Percentiles rank a stretch among this genome's conserved stretches.
Conservation (phyloP, 306 rosid genomes). For the Canavalia ensiformis region DNA sequence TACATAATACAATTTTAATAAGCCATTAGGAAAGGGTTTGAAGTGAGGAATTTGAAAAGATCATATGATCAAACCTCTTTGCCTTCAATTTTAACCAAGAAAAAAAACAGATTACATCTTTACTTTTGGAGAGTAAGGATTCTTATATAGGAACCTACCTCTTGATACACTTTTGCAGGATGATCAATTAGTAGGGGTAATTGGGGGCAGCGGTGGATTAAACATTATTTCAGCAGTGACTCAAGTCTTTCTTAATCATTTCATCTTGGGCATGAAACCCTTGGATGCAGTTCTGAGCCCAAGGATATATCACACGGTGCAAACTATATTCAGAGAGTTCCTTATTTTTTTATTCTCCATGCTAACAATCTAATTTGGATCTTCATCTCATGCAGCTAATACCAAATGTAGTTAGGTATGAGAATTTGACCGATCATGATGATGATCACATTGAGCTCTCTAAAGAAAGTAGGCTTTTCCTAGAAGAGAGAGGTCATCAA, state of each 20-base stretch:
- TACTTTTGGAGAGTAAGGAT: slow-evolving; percentile 11
- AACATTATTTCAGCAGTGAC: slow-evolving; percentile 74
- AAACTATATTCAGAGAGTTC: slow-evolving; percentile 23
- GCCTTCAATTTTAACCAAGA: not conserved
- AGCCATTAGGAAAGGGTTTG: not conserved
- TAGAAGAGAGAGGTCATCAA: slow-evolving; percentile 74
- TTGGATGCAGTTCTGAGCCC: slow-evolving; percentile 79
- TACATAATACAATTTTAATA: not conserved
- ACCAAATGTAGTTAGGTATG: slow-evolving; percentile 71
- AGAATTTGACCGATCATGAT: slow-evolving; percentile 67
- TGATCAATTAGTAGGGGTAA: slow-evolving; percentile 71
- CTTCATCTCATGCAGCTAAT: slow-evolving; percentile 68
- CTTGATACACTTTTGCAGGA: slow-evolving; percentile 60
- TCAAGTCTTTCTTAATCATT: slow-evolving; percentile 80
- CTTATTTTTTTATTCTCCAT: not conserved
- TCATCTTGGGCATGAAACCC: slow-evolving; percentile 76
- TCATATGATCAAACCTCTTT: not conserved
- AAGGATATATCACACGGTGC: slow-evolving; percentile 77
- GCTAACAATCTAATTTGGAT: slow-evolving; percentile 31
- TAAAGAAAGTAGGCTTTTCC: slow-evolving; percentile 60
- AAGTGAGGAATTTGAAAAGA: not conserved
- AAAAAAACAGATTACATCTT: not conserved
- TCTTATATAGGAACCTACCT: not conserved
- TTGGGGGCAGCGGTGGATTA: slow-evolving; percentile 94
- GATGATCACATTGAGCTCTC: slow-evolving; percentile 80